Percentiles rank a stretch among this genome's conserved stretches.
Evolutionary conservation across 768 basidiomycete species (phyloP).

Genomic region (Phlebiopsis gigantea): DNA sequence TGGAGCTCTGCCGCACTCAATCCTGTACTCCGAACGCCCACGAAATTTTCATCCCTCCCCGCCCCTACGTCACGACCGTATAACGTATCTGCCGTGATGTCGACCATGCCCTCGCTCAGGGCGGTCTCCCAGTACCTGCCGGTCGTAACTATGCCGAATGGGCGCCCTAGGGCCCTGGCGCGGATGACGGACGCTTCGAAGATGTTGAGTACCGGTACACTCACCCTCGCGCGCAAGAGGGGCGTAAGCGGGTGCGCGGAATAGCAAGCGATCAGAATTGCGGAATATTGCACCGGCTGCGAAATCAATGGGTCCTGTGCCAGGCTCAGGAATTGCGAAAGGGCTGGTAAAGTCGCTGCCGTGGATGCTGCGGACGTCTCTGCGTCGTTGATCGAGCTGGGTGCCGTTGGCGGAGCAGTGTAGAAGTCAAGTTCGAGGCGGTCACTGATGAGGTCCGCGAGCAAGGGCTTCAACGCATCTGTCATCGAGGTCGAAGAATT

Average conservation of each 20-base stretch:
- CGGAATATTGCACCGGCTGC: constrained; percentile 9
- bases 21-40: constrained; percentile 30
- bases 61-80: constrained; percentile 1
- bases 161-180: constrained; percentile 18
- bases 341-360: not conserved
- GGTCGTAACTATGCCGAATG: constrained; percentile 33
- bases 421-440: constrained; percentile 13
- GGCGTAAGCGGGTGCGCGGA: constrained; percentile 30
- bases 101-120: constrained; percentile 19
- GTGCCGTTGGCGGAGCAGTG: constrained; percentile 16
- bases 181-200: constrained; percentile 31
- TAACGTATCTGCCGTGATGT: constrained; percentile 11
- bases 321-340: not conserved
- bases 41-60: constrained; percentile 16
- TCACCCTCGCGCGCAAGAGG: constrained; percentile 13
- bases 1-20: constrained; percentile 30
- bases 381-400: constrained; percentile 19
- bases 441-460: constrained; percentile 14
- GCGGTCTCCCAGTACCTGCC: constrained; percentile 30
- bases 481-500: constrained; percentile 31
- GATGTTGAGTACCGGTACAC: constrained; percentile 27
- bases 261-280: constrained; percentile 27
- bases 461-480: constrained; percentile 16
- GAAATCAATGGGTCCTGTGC: too few relatives aligned
- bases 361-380: constrained; percentile 18